Conservation (phyloP, 2,329 filamentous ascomycete species). For the Nothomitra cinnamomea region DNA sequence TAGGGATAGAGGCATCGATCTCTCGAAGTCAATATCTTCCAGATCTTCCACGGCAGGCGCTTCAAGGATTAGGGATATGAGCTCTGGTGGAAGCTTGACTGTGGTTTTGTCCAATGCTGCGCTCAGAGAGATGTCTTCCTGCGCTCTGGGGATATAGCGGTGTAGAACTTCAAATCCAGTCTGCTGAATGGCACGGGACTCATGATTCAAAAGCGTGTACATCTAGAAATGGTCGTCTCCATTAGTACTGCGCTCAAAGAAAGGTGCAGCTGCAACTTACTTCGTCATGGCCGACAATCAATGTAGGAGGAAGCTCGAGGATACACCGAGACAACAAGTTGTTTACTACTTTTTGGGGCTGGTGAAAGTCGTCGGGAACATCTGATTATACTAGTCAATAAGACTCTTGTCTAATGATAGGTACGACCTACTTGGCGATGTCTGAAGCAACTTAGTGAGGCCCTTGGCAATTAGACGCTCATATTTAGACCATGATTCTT, state of each 20-base stretch:
- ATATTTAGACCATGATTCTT: constrained; percentile 51
- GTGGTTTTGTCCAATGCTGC: constrained; percentile 52
- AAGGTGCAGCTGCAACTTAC: not conserved
- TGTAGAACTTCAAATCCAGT: constrained; percentile 70
- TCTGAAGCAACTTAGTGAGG: constrained; percentile 46
- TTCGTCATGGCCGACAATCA: not conserved
- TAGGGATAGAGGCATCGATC: constrained; percentile 48
- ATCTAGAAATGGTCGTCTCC: constrained; percentile 30
- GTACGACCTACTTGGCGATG: constrained; percentile 21
- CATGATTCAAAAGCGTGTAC: constrained; percentile 59
- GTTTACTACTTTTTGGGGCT: constrained; percentile 61
- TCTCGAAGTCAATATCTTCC: constrained; percentile 44
- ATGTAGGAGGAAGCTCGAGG: constrained; percentile 34
- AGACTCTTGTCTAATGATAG: not conserved
- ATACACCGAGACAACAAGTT: constrained; percentile 54
- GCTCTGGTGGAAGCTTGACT: constrained; percentile 63
- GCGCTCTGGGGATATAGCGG: constrained; percentile 55
- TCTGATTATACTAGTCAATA: constrained; percentile 16
- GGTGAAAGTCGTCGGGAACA: constrained; percentile 35
- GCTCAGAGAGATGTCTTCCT: constrained; percentile 72
- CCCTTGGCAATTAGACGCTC: constrained; percentile 37
- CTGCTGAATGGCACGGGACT: constrained; percentile 58
- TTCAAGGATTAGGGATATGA: constrained; percentile 69
- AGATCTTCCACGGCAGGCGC: constrained; percentile 54
- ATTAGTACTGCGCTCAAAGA: not conserved